A percentile compares a stretch with the other conserved stretches of the same genome.
Conservation (phyloP, 345 rosid genomes). For the Erodium maritimum region DNA sequence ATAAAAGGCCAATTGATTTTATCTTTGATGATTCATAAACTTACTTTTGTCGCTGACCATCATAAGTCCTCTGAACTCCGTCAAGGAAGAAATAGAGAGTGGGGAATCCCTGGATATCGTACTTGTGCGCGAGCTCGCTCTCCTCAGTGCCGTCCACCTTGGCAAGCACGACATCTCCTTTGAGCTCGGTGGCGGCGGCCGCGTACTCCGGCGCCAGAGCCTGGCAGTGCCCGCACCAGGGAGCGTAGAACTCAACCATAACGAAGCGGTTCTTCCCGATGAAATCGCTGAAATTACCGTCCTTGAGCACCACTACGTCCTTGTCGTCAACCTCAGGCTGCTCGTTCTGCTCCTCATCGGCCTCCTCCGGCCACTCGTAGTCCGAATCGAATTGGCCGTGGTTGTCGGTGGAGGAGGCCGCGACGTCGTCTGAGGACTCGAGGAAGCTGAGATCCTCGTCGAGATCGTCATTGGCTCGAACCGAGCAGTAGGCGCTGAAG, state of each 20-base stretch:
- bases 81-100: neutral
- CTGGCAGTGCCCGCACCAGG: neutral
- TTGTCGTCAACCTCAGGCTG: slow-evolving; percentile 43
- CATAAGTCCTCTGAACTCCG: neutral
- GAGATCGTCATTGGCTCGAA: slow-evolving; percentile 4
- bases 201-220: neutral
- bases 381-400: neutral
- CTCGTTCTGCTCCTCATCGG: slow-evolving; percentile 23
- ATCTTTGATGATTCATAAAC: neutral
- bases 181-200: neutral
- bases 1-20: too few species aligned
- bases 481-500: neutral
- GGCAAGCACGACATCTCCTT: neutral
- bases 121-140: neutral
- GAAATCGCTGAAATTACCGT: neutral
- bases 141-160: neutral
- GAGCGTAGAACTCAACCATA: neutral
- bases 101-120: neutral
- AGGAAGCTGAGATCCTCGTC: slow-evolving; percentile 83
- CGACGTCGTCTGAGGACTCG: slow-evolving; percentile 29
- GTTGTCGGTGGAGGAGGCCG: slow-evolving; percentile 4
- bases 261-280: neutral
- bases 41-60: neutral
- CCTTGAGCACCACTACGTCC: neutral
- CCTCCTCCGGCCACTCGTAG: slow-evolving; percentile 1